Evolutionary conservation across 495 filamentous ascomycete species (phyloP).

Genomic region (Hypoxylon intermedium): DNA sequence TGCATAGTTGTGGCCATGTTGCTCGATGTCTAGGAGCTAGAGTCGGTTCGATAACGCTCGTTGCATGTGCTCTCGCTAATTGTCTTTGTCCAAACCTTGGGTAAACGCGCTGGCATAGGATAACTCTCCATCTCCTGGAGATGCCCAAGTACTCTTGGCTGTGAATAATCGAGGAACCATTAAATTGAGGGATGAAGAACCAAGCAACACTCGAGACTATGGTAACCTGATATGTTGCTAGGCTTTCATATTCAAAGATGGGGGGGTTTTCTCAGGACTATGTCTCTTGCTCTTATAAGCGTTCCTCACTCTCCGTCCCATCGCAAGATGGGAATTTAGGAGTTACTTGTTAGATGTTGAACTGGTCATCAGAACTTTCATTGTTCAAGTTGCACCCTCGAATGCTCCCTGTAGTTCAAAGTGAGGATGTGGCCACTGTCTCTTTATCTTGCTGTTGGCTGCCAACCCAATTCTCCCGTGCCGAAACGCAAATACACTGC

Average conservation of each 20-base stretch:
- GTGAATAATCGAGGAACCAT: slow-evolving; percentile 31
- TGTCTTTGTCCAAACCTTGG: slow-evolving; percentile 36
- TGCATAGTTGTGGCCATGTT: slow-evolving; percentile 23
- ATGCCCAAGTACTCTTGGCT: slow-evolving; percentile 33
- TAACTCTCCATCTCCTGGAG: slow-evolving; percentile 5
- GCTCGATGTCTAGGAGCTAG: slow-evolving; percentile 27
- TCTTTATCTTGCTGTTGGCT: slow-evolving; percentile 31
- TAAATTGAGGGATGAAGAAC: slow-evolving; percentile 36
- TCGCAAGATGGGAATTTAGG: slow-evolving; percentile 39
- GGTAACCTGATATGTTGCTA: slow-evolving; percentile 17
- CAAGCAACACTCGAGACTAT: slow-evolving; percentile 17
- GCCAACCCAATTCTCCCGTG: slow-evolving; percentile 29
- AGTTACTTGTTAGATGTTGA: slow-evolving; percentile 42
- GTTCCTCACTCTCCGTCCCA: slow-evolving; percentile 39
- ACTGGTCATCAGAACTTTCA: slow-evolving; percentile 38
- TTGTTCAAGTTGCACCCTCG: slow-evolving; percentile 38
- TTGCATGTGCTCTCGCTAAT: slow-evolving; percentile 28
- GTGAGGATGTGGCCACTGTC: slow-evolving; percentile 33
- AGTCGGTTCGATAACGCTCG: slow-evolving; percentile 22
- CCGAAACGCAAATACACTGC: slow-evolving; percentile 35
- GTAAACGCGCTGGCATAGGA: slow-evolving; percentile 22
- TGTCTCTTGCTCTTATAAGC: slow-evolving; percentile 30
- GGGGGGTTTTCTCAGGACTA: slow-evolving; percentile 23
- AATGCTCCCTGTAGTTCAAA: slow-evolving; percentile 32
- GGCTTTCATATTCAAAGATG: slow-evolving; percentile 35